Conservation (phyloP, 2,329 filamentous ascomycete species). For the Colletotrichum incanum region DNA sequence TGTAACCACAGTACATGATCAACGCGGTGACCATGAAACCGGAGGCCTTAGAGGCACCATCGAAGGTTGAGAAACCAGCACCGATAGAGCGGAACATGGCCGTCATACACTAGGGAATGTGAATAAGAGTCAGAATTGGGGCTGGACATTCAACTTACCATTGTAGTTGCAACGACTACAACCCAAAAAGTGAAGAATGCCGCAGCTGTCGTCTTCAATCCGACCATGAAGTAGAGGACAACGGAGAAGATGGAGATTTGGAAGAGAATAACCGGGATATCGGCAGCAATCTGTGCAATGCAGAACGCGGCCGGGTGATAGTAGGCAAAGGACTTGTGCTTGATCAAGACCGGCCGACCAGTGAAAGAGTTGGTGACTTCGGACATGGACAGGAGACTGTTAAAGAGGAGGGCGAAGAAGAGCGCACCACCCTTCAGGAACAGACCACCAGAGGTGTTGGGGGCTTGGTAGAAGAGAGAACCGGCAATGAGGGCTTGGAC, state of each 20-base stretch:
- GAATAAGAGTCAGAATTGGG: background rate
- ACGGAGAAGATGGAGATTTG: slow-evolving; percentile 73
- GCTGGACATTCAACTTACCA: slow-evolving; percentile 56
- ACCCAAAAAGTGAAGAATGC: slow-evolving; percentile 76
- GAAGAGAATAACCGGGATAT: slow-evolving; percentile 70
- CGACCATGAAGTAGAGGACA: slow-evolving; percentile 76
- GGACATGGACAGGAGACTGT: slow-evolving; percentile 74
- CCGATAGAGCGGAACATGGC: slow-evolving; percentile 71
- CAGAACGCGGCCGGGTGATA: slow-evolving; percentile 74
- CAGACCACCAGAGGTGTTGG: slow-evolving; percentile 70
- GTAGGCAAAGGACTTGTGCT: slow-evolving; percentile 71
- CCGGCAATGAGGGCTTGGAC: slow-evolving; percentile 74
- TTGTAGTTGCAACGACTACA: slow-evolving; percentile 64
- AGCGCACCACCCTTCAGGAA: slow-evolving; percentile 76
- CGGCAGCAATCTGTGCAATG: slow-evolving; percentile 68
- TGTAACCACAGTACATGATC: slow-evolving; percentile 76
- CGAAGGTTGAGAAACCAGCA: slow-evolving; percentile 70
- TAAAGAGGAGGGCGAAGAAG: slow-evolving; percentile 76
- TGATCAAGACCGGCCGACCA: slow-evolving; percentile 72
- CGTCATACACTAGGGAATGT: slow-evolving; percentile 64
- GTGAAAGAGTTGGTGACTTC: slow-evolving; percentile 77
- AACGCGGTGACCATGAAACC: slow-evolving; percentile 65
- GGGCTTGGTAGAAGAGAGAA: slow-evolving; percentile 78
- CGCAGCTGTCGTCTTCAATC: slow-evolving; percentile 64
- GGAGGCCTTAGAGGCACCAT: slow-evolving; percentile 72